phyloP scores from a whole-genome alignment of 2,329 filamentous ascomycete genomes.

The Fulvia fulva region DNA sequence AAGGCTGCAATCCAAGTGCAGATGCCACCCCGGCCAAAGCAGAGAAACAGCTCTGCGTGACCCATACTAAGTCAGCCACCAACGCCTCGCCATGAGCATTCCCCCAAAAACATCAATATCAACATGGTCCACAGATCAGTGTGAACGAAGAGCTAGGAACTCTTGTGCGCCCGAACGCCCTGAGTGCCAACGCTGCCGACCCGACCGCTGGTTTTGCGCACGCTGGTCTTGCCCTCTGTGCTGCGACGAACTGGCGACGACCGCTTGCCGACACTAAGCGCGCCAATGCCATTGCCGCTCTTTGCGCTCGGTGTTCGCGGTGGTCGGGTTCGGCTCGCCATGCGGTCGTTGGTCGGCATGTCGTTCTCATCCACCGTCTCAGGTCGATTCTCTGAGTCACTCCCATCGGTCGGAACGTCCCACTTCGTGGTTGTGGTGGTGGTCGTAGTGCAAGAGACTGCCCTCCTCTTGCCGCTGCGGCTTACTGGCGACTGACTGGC shows the following conservation, averaged over 20 bases:
- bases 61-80: constrained; percentile 4
- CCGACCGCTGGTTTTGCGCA: constrained; percentile 50
- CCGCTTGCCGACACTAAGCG: constrained; percentile 45
- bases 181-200: constrained; percentile 42
- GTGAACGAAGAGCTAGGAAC: constrained; percentile 15
- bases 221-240: constrained; percentile 46
- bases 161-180: constrained; percentile 19
- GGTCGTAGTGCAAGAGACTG: constrained; percentile 71
- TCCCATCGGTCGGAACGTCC: constrained; percentile 42
- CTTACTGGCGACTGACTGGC: constrained; percentile 56
- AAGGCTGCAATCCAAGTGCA: not conserved
- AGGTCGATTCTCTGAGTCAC: constrained; percentile 44
- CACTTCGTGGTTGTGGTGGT: constrained; percentile 56
- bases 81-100: constrained; percentile 17
- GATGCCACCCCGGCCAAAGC: not conserved
- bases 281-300: constrained; percentile 41
- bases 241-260: constrained; percentile 44
- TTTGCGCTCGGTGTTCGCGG: constrained; percentile 44
- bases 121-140: constrained; percentile 1
- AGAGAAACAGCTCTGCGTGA: not conserved
- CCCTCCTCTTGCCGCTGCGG: constrained; percentile 60
- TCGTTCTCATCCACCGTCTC: constrained; percentile 25
- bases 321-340: constrained; percentile 30
- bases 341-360: constrained; percentile 21
- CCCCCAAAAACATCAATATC: constrained; percentile 10